These are phyloP conservation scores for Podaxis sp. DNA, from an alignment of 768 basidiomycete species.

Conservation along the genomic window DNA sequence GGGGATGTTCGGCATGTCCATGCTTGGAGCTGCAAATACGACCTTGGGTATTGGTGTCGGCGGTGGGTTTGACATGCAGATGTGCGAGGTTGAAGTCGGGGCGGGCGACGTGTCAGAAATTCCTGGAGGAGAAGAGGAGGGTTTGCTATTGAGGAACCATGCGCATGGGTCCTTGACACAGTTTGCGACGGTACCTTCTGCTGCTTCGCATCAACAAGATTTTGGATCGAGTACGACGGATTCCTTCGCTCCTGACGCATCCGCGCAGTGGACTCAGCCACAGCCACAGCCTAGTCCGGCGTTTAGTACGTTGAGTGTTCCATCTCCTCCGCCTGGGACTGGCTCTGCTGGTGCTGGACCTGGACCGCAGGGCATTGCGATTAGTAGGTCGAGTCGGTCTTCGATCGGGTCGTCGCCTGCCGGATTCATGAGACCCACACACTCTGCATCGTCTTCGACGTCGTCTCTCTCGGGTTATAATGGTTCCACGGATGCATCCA, in stretches of 20 bases:
- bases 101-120: conserved; percentile 50
- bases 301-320: conserved; percentile 33
- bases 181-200: neutral
- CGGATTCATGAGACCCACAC: conserved; percentile 20
- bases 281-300: conserved; percentile 34
- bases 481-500: conserved; percentile 6
- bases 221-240: conserved; percentile 18
- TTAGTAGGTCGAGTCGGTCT: conserved; percentile 22
- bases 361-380: conserved; percentile 10
- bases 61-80: conserved; percentile 41
- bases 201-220: conserved; percentile 12
- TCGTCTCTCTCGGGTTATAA: conserved; percentile 22
- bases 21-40: conserved; percentile 4
- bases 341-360: conserved; percentile 5
- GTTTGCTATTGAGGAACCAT: conserved; percentile 31
- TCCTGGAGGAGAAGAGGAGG: conserved; percentile 53
- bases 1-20: conserved; percentile 22
- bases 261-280: conserved; percentile 32
- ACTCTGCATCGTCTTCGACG: conserved; percentile 24
- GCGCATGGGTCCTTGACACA: conserved; percentile 6
- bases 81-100: conserved; percentile 58
- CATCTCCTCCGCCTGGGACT: conserved; percentile 28
- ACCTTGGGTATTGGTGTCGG: conserved; percentile 17
- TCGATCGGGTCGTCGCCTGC: conserved; percentile 22
- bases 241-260: neutral